A percentile compares a stretch with the other conserved stretches of the same genome.
Conservation (phyloP, 2,329 filamentous ascomycete genomes). For the Pseudopyrenochaeta lycopersici region DNA sequence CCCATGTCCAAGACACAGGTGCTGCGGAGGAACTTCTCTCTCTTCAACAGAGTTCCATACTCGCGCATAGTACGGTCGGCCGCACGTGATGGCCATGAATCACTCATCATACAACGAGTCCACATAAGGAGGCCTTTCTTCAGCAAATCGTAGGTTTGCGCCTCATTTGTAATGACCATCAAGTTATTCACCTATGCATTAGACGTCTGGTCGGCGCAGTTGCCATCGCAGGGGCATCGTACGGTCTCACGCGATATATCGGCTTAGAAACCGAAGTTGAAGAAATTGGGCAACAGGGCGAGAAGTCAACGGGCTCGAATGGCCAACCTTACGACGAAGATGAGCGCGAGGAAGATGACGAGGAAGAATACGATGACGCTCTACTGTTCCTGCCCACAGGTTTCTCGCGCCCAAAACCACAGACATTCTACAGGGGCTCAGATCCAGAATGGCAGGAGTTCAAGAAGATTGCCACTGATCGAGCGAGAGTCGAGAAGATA, state of each 20-base stretch:
- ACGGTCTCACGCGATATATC: constrained; percentile 31
- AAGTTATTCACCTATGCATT: constrained; percentile 11
- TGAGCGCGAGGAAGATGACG: constrained; percentile 40
- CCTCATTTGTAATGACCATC: neutral
- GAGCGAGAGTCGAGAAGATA: constrained; percentile 49
- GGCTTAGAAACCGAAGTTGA: constrained; percentile 35
- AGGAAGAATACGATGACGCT: constrained; percentile 41
- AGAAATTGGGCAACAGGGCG: constrained; percentile 18
- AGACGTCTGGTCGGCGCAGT: constrained; percentile 38
- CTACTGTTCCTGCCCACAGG: constrained; percentile 60
- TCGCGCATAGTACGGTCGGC: constrained; percentile 35
- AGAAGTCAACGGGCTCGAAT: constrained; percentile 11
- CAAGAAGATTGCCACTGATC: constrained; percentile 55
- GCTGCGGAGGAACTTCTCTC: constrained; percentile 48
- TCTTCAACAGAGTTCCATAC: constrained; percentile 38
- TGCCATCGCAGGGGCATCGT: constrained; percentile 25
- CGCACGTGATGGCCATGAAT: constrained; percentile 41
- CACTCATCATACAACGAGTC: constrained; percentile 49
- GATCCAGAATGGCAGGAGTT: constrained; percentile 65
- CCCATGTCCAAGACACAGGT: constrained; percentile 51
- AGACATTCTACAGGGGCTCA: constrained; percentile 58
- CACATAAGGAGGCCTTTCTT: constrained; percentile 51
- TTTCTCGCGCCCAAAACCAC: constrained; percentile 51
- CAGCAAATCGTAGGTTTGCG: constrained; percentile 40
- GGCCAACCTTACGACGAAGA: constrained; percentile 26